Evolutionary conservation across 1,284 basidiomycete genomes (phyloP).

Genomic region (Fomitopsis pinicola): DNA sequence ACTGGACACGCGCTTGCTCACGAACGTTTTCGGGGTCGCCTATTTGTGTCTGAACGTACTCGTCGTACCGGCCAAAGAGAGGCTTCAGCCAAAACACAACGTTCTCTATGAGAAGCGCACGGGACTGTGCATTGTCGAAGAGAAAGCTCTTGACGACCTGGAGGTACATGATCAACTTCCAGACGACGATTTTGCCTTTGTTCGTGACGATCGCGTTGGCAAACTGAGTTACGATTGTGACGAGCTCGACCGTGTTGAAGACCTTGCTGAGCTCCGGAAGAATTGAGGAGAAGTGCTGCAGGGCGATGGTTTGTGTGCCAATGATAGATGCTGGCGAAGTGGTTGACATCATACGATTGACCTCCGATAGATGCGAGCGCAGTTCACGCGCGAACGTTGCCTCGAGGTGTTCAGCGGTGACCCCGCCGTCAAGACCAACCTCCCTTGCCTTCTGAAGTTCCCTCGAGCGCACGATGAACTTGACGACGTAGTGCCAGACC

Average conservation of each 20-base stretch:
- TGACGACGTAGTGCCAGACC: constrained; percentile 96
- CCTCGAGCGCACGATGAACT: constrained; percentile 85
- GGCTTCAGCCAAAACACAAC: constrained; percentile 94
- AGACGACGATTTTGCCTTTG: constrained; percentile 87
- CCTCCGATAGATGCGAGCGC: constrained; percentile 69
- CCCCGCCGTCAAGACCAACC: constrained; percentile 69
- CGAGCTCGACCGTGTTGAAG: constrained; percentile 77
- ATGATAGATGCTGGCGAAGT: constrained; percentile 82
- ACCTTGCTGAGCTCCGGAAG: constrained; percentile 84
- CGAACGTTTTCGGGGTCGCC: constrained; percentile 62
- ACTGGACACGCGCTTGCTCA: constrained; percentile 77
- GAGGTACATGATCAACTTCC: constrained; percentile 92
- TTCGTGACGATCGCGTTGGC: constrained; percentile 77
- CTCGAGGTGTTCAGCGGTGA: constrained; percentile 85
- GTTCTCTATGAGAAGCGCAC: constrained; percentile 81
- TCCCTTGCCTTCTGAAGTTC: constrained; percentile 86
- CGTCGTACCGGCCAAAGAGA: constrained; percentile 90
- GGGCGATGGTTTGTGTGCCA: constrained; percentile 90
- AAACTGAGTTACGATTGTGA: constrained; percentile 83
- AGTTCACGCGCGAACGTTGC: constrained; percentile 82
- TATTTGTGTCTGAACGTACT: constrained; percentile 57
- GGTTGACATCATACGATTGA: constrained; percentile 88
- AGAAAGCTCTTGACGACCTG: constrained; percentile 87
- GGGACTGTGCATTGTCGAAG: constrained; percentile 80
- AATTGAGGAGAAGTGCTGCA: constrained; percentile 93